Conservation (phyloP, 176 grass and related monocot species). For the Otatea glauca region DNA sequence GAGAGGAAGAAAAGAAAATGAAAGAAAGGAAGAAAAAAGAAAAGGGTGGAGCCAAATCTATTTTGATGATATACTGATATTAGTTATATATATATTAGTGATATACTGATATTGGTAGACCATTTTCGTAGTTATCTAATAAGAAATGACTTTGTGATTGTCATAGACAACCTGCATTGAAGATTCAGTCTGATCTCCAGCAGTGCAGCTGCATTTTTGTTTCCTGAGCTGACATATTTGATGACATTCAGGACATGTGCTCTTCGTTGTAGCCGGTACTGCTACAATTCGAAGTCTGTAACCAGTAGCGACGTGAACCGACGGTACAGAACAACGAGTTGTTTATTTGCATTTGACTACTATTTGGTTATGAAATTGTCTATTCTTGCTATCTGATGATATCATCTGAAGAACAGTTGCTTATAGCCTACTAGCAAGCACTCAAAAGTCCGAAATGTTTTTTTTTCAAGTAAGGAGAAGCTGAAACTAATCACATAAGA, state of each 20-base stretch:
- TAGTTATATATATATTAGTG: no score
- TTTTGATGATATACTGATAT: no score
- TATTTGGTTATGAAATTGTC: background rate
- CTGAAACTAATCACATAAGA: background rate
- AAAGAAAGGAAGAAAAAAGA: no score
- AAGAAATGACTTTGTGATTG: no score
- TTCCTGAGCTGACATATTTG: slow-evolving; percentile 14
- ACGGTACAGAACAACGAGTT: background rate
- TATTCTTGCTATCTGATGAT: slow-evolving; percentile 3
- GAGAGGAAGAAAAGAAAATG: no score
- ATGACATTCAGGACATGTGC: background rate
- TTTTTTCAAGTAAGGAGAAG: background rate
- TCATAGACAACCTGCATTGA: no score
- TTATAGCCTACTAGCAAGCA: slow-evolving; percentile 3
- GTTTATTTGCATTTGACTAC: no score
- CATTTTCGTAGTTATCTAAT: no score
- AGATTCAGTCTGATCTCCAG: no score
- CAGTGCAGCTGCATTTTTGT: background rate
- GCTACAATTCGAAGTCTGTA: background rate
- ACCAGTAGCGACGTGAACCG: slow-evolving; percentile 23
- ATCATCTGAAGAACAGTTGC: slow-evolving; percentile 26
- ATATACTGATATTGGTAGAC: no score
- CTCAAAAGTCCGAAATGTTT: background rate
- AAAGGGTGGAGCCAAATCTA: no score
- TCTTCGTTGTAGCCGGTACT: background rate